Percentiles rank a stretch among this genome's conserved stretches.
These are phyloP conservation scores for Penicillium lividum DNA, from an alignment of 495 filamentous ascomycete genomes.

Conservation along the genomic window DNA sequence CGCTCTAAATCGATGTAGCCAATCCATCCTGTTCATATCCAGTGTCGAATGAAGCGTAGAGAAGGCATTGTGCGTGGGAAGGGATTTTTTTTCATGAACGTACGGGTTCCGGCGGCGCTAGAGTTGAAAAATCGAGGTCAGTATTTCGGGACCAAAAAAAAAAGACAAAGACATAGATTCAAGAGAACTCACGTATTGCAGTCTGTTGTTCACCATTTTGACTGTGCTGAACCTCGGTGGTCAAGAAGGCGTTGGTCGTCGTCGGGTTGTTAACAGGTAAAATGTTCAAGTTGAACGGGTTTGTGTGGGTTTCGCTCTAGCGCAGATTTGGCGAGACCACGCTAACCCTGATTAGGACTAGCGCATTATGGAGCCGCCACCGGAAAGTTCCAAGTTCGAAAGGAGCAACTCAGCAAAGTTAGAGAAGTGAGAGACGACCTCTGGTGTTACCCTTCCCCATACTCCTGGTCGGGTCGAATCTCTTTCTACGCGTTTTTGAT, in stretches of 20 bases:
- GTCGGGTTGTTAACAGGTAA: slow-evolving; percentile 47
- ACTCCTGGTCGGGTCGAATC: slow-evolving; percentile 34
- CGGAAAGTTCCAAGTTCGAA: slow-evolving; percentile 35
- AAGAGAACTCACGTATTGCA: slow-evolving; percentile 66
- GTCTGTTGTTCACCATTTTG: slow-evolving; percentile 69
- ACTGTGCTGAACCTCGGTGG: slow-evolving; percentile 50
- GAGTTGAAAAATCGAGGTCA: slow-evolving; percentile 22
- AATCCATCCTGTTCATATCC: slow-evolving; percentile 18
- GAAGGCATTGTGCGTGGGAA: slow-evolving; percentile 13
- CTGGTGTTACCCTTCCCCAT: slow-evolving; percentile 39
- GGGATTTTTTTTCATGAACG: slow-evolving; percentile 47
- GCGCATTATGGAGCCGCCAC: slow-evolving; percentile 40
- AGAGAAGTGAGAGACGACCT: slow-evolving; percentile 54
- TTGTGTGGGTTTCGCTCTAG: slow-evolving; percentile 58
- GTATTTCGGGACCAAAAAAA: slow-evolving; percentile 15
- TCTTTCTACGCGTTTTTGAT: slow-evolving; percentile 5
- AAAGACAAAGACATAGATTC: slow-evolving; percentile 1
- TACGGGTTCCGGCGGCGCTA: slow-evolving; percentile 90
- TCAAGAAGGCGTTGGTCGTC: slow-evolving; percentile 58
- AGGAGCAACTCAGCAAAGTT: slow-evolving; percentile 42
- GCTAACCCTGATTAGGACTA: slow-evolving; percentile 38
- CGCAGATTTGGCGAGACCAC: slow-evolving; percentile 49
- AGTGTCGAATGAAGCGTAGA: slow-evolving; percentile 21
- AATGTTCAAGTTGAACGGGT: slow-evolving; percentile 44
- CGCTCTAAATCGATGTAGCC: slow-evolving; percentile 13